Conservation (phyloP, 257 asterid species). For the Perilla frutescens region DNA sequence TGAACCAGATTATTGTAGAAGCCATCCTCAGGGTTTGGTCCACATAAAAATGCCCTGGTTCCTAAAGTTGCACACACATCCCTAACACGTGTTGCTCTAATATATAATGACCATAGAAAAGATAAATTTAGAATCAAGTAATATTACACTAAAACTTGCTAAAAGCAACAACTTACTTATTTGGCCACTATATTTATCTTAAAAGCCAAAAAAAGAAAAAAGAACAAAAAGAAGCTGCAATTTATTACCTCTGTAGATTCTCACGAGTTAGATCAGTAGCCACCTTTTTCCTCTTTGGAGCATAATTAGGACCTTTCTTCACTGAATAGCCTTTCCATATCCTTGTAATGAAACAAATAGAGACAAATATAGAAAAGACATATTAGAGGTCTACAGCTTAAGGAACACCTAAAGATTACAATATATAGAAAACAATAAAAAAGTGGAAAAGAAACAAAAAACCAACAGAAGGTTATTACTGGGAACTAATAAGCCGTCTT, state of each 20-base stretch:
- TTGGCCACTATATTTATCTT: not conserved
- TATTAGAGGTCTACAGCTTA: not conserved
- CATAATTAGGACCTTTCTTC: slow-evolving; percentile 86
- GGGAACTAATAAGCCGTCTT: slow-evolving; percentile 77
- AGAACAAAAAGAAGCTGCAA: not conserved
- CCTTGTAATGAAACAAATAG: slow-evolving; percentile 47
- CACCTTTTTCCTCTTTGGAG: slow-evolving; percentile 87
- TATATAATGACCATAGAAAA: not conserved
- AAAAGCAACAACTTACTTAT: not conserved
- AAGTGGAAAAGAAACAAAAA: slow-evolving; percentile 6
- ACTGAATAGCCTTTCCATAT: slow-evolving; percentile 89
- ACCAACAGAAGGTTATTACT: slow-evolving; percentile 53
- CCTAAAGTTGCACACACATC: slow-evolving; percentile 10
- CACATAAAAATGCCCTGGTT: not conserved
- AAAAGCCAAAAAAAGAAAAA: slow-evolving; percentile 17
- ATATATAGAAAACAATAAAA: slow-evolving; percentile 1
- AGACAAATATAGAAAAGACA: slow-evolving; percentile 25
- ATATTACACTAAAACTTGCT: not conserved
- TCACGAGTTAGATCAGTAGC: slow-evolving; percentile 97
- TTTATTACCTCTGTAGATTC: slow-evolving; percentile 72
- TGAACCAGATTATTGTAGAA: not conserved
- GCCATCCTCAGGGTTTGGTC: not conserved
- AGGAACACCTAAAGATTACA: slow-evolving; percentile 3
- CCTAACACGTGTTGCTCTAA: not conserved
- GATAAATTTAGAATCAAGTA: not conserved